These are phyloP conservation scores for Carex arenaria DNA, from an alignment of 202 grass and related monocot species.

Conservation along the genomic window DNA sequence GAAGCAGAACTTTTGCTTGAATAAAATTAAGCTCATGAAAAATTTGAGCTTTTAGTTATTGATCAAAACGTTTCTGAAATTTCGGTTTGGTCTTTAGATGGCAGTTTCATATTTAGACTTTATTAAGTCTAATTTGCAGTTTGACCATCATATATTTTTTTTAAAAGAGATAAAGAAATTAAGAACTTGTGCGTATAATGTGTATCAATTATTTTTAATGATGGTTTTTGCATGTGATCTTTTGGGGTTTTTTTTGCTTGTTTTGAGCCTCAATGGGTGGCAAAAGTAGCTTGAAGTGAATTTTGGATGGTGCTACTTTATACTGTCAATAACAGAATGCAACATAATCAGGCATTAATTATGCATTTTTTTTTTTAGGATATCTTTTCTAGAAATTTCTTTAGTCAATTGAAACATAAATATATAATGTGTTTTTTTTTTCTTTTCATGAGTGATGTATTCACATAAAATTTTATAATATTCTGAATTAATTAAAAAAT, in stretches of 20 bases:
- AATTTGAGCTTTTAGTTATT: neutral
- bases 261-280: neutral
- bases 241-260: no score
- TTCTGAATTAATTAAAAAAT: no score
- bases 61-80: neutral
- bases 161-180: neutral
- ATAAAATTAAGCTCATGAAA: neutral
- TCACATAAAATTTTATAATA: no score
- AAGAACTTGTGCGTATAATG: neutral
- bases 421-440: no score
- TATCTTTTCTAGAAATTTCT: neutral
- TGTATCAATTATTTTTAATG: neutral
- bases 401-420: neutral
- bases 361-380: neutral
- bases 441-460: no score
- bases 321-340: neutral
- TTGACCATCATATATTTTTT: neutral
- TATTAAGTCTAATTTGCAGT: neutral
- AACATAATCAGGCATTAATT: neutral
- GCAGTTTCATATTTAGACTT: neutral
- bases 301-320: neutral
- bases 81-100: neutral
- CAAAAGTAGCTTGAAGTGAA: neutral
- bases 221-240: neutral
- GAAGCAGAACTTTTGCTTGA: neutral